These are phyloP conservation scores for Dendrocalamus latiflorus DNA, from an alignment of 202 grass and related monocot species.

Conservation along the genomic window DNA sequence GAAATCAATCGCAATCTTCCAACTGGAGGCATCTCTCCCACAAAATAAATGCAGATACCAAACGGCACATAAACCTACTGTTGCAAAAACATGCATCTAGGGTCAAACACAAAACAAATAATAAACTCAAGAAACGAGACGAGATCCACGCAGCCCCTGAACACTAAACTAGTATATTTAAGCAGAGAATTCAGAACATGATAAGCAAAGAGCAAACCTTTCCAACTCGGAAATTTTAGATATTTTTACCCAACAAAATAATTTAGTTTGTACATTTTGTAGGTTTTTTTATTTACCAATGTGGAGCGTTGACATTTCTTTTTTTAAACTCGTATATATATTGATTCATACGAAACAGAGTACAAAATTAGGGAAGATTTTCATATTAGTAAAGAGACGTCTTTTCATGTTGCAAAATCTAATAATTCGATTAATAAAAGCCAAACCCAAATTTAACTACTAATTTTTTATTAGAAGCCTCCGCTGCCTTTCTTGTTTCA, in stretches of 20 bases:
- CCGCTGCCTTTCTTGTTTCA: not conserved
- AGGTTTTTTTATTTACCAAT: not conserved
- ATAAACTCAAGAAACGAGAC: not conserved
- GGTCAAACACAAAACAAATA: slow-evolving; percentile 22
- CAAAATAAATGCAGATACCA: not conserved
- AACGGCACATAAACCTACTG: not conserved
- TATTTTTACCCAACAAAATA: not conserved
- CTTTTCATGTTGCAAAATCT: not conserved
- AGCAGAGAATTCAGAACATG: not conserved
- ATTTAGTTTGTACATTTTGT: not conserved
- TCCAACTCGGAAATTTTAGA: not conserved
- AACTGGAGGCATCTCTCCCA: no score
- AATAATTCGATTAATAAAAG: not conserved
- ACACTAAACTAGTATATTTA: no score
- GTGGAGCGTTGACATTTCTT: no score
- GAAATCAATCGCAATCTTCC: no score
- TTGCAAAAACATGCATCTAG: not conserved
- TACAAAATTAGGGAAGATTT: no score
- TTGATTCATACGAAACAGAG: no score
- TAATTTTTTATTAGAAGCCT: not conserved
- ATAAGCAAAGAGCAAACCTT: not conserved
- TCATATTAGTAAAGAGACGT: not conserved
- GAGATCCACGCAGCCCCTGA: not conserved
- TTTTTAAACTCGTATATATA: no score
- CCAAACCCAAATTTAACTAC: not conserved